Conservation (phyloP, 164 flowering plant genomes). For the Dillenia turbinata region DNA sequence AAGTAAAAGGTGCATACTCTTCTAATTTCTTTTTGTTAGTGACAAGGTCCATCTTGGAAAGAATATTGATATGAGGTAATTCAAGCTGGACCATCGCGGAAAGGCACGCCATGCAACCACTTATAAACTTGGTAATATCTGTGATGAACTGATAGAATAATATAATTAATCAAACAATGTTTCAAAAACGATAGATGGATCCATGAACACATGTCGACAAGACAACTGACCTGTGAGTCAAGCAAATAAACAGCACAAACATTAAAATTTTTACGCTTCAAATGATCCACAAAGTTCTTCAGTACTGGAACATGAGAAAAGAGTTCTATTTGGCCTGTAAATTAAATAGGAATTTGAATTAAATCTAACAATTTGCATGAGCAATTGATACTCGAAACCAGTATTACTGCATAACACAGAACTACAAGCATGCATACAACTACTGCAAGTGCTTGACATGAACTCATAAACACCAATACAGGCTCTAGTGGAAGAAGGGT, state of each 20-base stretch:
- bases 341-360: neutral
- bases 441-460: no score
- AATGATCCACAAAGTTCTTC: slow-evolving; percentile 84
- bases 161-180: neutral
- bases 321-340: slow-evolving; percentile 85
- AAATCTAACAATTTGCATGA: no score
- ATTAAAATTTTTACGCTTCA: slow-evolving; percentile 81
- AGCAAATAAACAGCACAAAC: slow-evolving; percentile 93
- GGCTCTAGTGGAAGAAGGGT: no score
- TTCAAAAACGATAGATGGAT: neutral
- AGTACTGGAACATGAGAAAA: slow-evolving; percentile 86
- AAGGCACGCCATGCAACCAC: slow-evolving; percentile 97
- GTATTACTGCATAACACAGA: no score
- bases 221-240: slow-evolving; percentile 80
- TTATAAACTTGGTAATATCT: slow-evolving; percentile 96
- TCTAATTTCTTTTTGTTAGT: slow-evolving; percentile 66
- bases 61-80: slow-evolving; percentile 86
- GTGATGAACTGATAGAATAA: slow-evolving; percentile 63
- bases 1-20: slow-evolving; percentile 35
- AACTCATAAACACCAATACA: no score
- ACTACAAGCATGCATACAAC: no score
- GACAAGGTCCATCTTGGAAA: slow-evolving; percentile 96
- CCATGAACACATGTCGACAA: neutral
- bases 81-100: slow-evolving; percentile 98
- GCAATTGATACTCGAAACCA: no score